These are phyloP conservation scores for Cyclotella atomus DNA, from an alignment of 108 stramenopile genomes.

Conservation along the genomic window DNA sequence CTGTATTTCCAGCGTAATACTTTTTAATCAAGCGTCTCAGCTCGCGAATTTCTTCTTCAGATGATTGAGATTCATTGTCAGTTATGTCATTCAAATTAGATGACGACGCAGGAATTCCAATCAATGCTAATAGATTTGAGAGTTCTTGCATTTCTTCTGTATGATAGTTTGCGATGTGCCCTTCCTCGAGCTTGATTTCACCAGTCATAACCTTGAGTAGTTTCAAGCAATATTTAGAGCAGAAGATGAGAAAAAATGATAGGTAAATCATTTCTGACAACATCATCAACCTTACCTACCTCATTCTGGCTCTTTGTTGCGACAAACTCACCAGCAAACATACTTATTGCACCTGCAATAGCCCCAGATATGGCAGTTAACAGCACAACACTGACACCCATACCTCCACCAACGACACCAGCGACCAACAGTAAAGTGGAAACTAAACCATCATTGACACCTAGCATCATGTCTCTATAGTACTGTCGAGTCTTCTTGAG, in stretches of 20 bases:
- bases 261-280: too few species aligned
- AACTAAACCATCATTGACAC: conserved; percentile 82
- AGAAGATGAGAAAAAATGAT: too few species aligned
- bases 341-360: conserved; percentile 75
- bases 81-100: background rate
- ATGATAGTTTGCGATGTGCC: conserved; percentile 59
- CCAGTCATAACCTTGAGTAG: too few species aligned
- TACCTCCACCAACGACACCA: conserved; percentile 74
- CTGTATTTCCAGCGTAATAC: conserved; percentile 62
- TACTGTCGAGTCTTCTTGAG: conserved; percentile 75
- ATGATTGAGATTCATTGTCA: background rate
- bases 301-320: conserved; percentile 86
- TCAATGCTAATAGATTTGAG: conserved; percentile 47
- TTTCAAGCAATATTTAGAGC: too few species aligned
- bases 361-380: conserved; percentile 77
- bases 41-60: conserved; percentile 32
- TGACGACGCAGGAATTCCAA: conserved; percentile 58
- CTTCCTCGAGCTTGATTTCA: conserved; percentile 73
- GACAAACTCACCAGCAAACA: conserved; percentile 82
- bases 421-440: conserved; percentile 77
- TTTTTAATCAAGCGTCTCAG: conserved; percentile 43
- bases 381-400: conserved; percentile 61
- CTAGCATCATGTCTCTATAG: conserved; percentile 80
- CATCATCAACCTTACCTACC: conserved; percentile 50
- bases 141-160: conserved; percentile 64